Base-by-base conservation (phyloP, 495 filamentous ascomycete species). In the Penicillium manginii region DNA sequence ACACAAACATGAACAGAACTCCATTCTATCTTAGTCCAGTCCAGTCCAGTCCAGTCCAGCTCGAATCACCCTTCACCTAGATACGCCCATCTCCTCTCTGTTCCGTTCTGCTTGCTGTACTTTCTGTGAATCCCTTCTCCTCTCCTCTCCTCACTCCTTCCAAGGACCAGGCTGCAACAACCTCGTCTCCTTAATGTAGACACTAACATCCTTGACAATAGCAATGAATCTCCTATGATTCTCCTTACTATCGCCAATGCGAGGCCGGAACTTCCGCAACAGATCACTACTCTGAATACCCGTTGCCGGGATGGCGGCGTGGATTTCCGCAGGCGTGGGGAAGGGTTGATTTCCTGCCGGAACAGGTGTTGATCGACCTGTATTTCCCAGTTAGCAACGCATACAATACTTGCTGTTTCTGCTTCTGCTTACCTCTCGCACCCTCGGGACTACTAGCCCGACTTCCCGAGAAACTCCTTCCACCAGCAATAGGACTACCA, bases 261-360 rank as follows among this genome's bases (percentile, higher is more conserved):
- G 82, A 39, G 74, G 70, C 12, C 82, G 78, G 72, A 93, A 94
- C 14, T 77, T 73, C 17, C 74, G 81, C 22, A 91, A 71, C 15
- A 94, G 72, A 2, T 81, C 78, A 23, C 73, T 77, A 50, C 92
- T 86, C 2, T 78, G 73, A 48, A 93, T 88, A 31, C 91, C 91
- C n/a, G 79, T 77, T 7, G 79, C 73, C 1, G 89, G 88, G 45
- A 92, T 81, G 2, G 83, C 83, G 4, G 83, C 81, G 62, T 87
- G 76, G 53, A 94, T 88, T 68, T 96, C 92, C n/a, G 82, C 83
- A 5, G 83, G 74, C 10, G 84, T 85, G 21, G 87, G 83, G 58
- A 83, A 84, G 2, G 69, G 61, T 50, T 69, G 69, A 23, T 29
- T 29, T 53, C 68, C 50, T 29, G n/a, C n/a, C n/a, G 68, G 61